phyloP scores from a whole-genome alignment of 768 basidiomycete species.

The Phaeotremella fagi region DNA sequence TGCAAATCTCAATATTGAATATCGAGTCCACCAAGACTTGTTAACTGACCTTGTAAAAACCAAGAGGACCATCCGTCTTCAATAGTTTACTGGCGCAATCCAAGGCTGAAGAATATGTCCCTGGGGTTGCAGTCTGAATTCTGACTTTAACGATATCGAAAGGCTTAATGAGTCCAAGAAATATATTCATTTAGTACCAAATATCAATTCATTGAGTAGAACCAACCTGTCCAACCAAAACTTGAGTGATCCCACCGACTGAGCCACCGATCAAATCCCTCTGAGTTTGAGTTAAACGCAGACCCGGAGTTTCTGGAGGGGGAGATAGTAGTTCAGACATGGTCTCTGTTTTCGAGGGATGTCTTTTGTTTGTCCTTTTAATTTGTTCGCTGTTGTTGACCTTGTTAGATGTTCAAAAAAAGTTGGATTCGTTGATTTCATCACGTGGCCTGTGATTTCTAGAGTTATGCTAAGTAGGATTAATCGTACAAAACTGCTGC shows the following conservation, averaged over 20 bases:
- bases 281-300: slow-evolving; percentile 52
- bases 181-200: no score
- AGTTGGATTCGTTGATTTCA: no score
- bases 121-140: slow-evolving; percentile 88
- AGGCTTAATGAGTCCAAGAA: slow-evolving; percentile 65
- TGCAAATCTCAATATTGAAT: background rate
- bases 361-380: no score
- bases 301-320: slow-evolving; percentile 21
- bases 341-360: background rate
- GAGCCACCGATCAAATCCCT: slow-evolving; percentile 88
- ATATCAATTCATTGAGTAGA: no score
- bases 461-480: no score
- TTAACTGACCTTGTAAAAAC: slow-evolving; percentile 79
- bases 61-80: slow-evolving; percentile 83
- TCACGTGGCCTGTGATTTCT: no score
- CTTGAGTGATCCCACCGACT: slow-evolving; percentile 79
- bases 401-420: no score
- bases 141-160: slow-evolving; percentile 93
- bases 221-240: slow-evolving; percentile 37
- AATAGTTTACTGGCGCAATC: slow-evolving; percentile 85
- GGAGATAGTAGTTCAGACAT: slow-evolving; percentile 44
- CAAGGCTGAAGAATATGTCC: slow-evolving; percentile 81
- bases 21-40: background rate
- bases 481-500: no score
- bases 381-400: no score